A percentile compares a stretch with the other conserved stretches of the same genome.
phyloP scores from a whole-genome alignment of 2,329 filamentous ascomycete species.

The Trichoderma gracile region DNA sequence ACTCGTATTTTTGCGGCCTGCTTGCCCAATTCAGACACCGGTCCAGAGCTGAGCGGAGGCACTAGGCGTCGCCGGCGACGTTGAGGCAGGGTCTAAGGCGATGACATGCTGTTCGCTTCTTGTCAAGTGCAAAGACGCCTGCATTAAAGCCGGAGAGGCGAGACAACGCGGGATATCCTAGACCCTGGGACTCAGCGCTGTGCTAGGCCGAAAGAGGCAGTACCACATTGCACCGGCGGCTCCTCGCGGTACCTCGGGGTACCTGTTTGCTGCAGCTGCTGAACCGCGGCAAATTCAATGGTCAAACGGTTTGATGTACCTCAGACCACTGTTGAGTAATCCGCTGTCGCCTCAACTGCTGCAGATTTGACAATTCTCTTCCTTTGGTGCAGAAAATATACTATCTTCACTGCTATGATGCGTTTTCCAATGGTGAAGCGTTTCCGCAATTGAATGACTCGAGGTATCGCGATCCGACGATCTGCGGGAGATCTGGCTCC shows the following conservation, averaged over 20 bases:
- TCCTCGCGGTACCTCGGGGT: not conserved
- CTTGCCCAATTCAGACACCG: slow-evolving; percentile 15
- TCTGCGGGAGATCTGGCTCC: slow-evolving; percentile 21
- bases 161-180: slow-evolving; percentile 6
- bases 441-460: not conserved
- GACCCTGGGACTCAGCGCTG: not conserved
- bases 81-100: slow-evolving; percentile 15
- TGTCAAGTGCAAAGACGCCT: not conserved
- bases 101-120: slow-evolving; percentile 9
- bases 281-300: too few relatives aligned
- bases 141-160: not conserved
- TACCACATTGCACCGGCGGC: not conserved
- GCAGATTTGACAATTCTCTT: too few relatives aligned
- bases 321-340: too few relatives aligned
- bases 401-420: not conserved
- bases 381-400: too few relatives aligned
- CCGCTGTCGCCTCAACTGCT: too few relatives aligned
- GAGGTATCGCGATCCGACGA: slow-evolving; percentile 2
- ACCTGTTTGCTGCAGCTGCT: not conserved
- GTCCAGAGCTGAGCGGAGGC: slow-evolving; percentile 6
- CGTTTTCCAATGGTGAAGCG: not conserved
- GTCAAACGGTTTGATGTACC: too few relatives aligned
- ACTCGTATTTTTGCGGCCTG: not conserved
- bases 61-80: not conserved
- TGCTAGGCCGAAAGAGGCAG: not conserved